Base-by-base conservation (phyloP, 2,329 filamentous ascomycete species). In the Septoria linicola region DNA sequence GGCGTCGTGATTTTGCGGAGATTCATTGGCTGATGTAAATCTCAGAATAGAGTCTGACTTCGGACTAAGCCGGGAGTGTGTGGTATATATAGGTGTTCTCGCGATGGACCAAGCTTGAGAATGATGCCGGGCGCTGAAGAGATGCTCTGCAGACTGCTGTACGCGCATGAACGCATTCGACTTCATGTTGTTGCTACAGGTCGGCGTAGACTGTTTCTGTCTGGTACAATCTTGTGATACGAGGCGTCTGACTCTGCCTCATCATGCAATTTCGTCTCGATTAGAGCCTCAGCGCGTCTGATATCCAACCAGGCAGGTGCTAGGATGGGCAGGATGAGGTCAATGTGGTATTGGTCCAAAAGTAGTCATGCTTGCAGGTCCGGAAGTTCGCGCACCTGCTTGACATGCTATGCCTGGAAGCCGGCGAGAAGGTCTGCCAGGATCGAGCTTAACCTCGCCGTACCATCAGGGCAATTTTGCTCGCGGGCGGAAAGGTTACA, bases 31-130 rank as follows among this genome's bases (percentile, higher is more conserved):
- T 48, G 36, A 20, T 48, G n/a, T 6, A 11, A 20, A 17, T 10
- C 44, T 48, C 44, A 48, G 43, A 40, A 48, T 48, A 40, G 35
- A 21, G 35, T 48, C 35, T 48, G 44, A 48, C 35, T 32, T 48
- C 36, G 14, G 16, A 27, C 34, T 41, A 40, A 21, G 35, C 44
- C 17, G 25, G 44, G 44, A 21, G 10, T 27, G 10, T 27, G 23
- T 13, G 13, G 44, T 48, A 48, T 30, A 48, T 48, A 39, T 48
- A 48, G 44, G 23, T 25, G 21, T 21, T 8, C n/a, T n/a, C 13
- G 39, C 2, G 25, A 34, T 11, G 25, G 25, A 30, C 36, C 43
- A 39, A 19, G 21, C 31, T 16, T 16, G 31, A 30, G 16, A n/a
- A n/a, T 19, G 5, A 39, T 13, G 17, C 8, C 36, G 36, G 8